These are phyloP conservation scores for Davidsoniella virescens DNA, from an alignment of 2,329 filamentous ascomycete species.

Conservation along the genomic window DNA sequence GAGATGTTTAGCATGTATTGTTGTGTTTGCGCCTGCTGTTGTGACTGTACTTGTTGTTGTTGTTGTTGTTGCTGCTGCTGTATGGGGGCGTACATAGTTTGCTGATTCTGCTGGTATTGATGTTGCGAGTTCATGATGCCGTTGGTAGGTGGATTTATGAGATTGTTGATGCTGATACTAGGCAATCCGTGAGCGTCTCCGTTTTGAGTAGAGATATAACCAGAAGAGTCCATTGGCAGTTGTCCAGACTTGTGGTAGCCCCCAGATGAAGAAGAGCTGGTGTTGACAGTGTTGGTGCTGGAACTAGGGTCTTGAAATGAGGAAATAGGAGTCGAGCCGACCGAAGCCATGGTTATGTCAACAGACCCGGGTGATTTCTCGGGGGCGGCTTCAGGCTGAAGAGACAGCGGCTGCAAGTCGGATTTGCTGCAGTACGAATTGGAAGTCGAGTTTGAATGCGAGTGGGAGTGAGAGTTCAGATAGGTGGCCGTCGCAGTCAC, in stretches of 20 bases:
- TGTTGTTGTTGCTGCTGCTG: constrained; percentile 21
- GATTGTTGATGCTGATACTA: constrained; percentile 21
- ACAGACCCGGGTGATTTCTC: background rate
- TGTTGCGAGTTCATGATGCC: constrained; percentile 15
- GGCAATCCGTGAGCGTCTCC: constrained; percentile 16
- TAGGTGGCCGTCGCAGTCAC: constrained; percentile 6
- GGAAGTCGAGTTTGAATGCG: background rate
- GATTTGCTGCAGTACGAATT: background rate
- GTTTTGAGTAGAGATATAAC: background rate
- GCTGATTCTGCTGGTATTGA: constrained; percentile 13
- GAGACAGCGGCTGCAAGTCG: background rate
- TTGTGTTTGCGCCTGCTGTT: constrained; percentile 32
- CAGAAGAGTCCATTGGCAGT: background rate
- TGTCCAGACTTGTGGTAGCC: background rate
- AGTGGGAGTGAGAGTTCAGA: background rate
- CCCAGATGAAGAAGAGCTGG: too few relatives aligned
- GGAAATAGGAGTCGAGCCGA: constrained; percentile 4
- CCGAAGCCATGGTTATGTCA: constrained; percentile 3
- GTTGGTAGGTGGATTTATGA: constrained; percentile 10
- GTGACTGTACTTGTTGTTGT: constrained; percentile 45
- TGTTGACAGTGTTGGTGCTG: background rate
- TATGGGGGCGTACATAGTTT: background rate
- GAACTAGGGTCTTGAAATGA: background rate
- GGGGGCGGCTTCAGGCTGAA: background rate
- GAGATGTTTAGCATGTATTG: constrained; percentile 17